phyloP scores from a whole-genome alignment of 169 alveolate genomes.

The Cryptosporidium sp. region DNA sequence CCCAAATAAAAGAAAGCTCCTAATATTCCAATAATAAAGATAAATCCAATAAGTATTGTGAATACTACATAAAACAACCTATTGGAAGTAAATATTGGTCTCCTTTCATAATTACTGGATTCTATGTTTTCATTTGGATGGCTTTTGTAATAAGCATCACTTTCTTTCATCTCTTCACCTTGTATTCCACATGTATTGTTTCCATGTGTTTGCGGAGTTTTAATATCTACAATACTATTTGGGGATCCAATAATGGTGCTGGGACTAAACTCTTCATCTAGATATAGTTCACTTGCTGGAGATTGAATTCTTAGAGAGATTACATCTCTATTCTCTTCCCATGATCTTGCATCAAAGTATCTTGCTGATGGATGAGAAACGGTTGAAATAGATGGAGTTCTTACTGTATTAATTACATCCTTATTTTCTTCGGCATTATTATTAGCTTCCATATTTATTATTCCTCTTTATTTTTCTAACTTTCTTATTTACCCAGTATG shows the following conservation, averaged over 20 bases:
- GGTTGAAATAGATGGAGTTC: constrained; percentile 71
- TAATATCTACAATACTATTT: constrained; percentile 58
- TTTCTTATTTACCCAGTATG: background rate
- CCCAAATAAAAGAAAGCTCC: constrained; percentile 61
- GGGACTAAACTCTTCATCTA: constrained; percentile 72
- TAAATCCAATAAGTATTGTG: constrained; percentile 9
- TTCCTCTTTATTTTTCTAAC: background rate
- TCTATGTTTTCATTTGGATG: background rate
- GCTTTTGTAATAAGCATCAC: background rate
- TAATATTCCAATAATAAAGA: constrained; percentile 42
- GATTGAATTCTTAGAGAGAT: constrained; percentile 64
- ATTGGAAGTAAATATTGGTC: constrained; percentile 20
- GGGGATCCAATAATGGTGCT: constrained; percentile 66
- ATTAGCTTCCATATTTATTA: constrained; percentile 28
- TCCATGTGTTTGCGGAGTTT: constrained; percentile 22
- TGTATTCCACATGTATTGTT: background rate
- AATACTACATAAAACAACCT: constrained; percentile 45
- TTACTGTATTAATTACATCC: background rate
- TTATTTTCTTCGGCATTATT: constrained; percentile 23
- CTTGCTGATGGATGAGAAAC: constrained; percentile 56
- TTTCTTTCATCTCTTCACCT: constrained; percentile 27
- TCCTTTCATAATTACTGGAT: background rate
- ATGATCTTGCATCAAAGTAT: constrained; percentile 73
- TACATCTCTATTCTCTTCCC: constrained; percentile 68
- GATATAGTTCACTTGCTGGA: constrained; percentile 70